These are phyloP conservation scores for Schizochytrium sp. DNA, from an alignment of 108 stramenopile species.

Conservation along the genomic window DNA sequence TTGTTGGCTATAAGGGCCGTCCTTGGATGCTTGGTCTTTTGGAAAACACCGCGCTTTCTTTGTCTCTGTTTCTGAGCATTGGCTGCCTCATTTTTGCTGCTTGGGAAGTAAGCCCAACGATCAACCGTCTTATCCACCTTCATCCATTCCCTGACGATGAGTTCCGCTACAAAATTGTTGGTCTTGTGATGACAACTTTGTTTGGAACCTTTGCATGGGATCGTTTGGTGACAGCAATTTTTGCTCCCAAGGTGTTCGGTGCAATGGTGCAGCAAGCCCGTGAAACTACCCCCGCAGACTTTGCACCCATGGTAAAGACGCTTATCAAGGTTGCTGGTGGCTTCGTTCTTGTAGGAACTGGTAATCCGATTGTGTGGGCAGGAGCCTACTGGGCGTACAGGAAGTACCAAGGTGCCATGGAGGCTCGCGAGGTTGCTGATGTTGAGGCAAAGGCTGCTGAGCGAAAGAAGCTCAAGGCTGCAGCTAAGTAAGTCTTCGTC, in stretches of 20 bases:
- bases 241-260: slow-evolving; percentile 83
- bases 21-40: slow-evolving; percentile 98
- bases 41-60: slow-evolving; percentile 92
- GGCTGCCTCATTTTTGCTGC: slow-evolving; percentile 86
- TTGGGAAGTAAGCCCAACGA: slow-evolving; percentile 85
- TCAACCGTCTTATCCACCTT: slow-evolving; percentile 96
- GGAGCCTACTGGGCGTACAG: not conserved
- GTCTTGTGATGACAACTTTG: slow-evolving; percentile 84
- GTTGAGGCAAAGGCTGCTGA: not conserved
- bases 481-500: no score
- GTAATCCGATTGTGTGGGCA: slow-evolving; percentile 48
- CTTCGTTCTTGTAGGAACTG: slow-evolving; percentile 43
- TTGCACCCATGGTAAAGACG: slow-evolving; percentile 62
- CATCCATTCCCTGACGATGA: slow-evolving; percentile 93
- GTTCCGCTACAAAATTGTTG: slow-evolving; percentile 89
- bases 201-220: slow-evolving; percentile 87
- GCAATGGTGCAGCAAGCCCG: slow-evolving; percentile 58
- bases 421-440: slow-evolving; percentile 4
- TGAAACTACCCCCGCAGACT: slow-evolving; percentile 53
- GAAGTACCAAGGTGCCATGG: not conserved
- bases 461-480: not conserved
- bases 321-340: slow-evolving; percentile 56
- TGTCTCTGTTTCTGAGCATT: slow-evolving; percentile 81
- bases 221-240: slow-evolving; percentile 89
- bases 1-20: slow-evolving; percentile 96